Evolutionary conservation across 208 protist genomes (phyloP).

Genomic region (Angomonas deanei): DNA sequence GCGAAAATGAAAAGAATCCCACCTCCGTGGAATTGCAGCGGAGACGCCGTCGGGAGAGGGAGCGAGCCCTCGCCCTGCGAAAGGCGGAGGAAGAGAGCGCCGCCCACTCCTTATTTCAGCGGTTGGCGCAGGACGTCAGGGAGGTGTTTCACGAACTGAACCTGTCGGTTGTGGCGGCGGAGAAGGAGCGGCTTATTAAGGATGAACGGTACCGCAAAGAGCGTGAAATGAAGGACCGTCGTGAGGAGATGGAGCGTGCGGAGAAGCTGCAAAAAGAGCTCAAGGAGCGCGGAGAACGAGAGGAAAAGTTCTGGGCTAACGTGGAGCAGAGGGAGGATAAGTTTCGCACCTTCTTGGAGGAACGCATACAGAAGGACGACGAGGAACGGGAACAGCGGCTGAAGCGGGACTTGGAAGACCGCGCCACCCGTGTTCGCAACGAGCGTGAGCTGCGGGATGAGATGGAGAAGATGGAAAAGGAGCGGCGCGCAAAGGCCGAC

Average conservation of each 20-base stretch:
- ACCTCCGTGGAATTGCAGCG: slow-evolving; percentile 34
- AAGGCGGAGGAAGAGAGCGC: slow-evolving; percentile 79
- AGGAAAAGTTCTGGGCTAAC: slow-evolving; percentile 65
- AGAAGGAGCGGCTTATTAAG: slow-evolving; percentile 88
- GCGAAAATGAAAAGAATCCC: slow-evolving; percentile 7
- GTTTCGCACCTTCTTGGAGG: slow-evolving; percentile 42
- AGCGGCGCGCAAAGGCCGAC: slow-evolving; percentile 56
- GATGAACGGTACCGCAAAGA: slow-evolving; percentile 88
- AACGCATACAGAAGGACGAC: slow-evolving; percentile 54
- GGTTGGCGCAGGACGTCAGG: slow-evolving; percentile 83
- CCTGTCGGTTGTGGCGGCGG: slow-evolving; percentile 82
- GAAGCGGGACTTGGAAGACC: slow-evolving; percentile 75
- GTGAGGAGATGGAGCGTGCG: slow-evolving; percentile 53
- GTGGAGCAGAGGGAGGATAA: slow-evolving; percentile 67
- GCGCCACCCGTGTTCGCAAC: slow-evolving; percentile 46
- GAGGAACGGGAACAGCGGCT: slow-evolving; percentile 76
- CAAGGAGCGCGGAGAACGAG: slow-evolving; percentile 66
- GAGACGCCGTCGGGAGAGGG: slow-evolving; percentile 61
- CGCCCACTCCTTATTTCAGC: slow-evolving; percentile 72
- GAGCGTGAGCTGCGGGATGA: slow-evolving; percentile 67
- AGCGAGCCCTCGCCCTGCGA: slow-evolving; percentile 54
- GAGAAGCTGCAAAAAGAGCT: slow-evolving; percentile 66
- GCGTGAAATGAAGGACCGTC: slow-evolving; percentile 63
- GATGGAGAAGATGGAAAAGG: slow-evolving; percentile 60
- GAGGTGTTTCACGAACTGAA: slow-evolving; percentile 90